Evolutionary conservation across 2,329 filamentous ascomycete species (phyloP).

Genomic region (Fusarium scirpi): DNA sequence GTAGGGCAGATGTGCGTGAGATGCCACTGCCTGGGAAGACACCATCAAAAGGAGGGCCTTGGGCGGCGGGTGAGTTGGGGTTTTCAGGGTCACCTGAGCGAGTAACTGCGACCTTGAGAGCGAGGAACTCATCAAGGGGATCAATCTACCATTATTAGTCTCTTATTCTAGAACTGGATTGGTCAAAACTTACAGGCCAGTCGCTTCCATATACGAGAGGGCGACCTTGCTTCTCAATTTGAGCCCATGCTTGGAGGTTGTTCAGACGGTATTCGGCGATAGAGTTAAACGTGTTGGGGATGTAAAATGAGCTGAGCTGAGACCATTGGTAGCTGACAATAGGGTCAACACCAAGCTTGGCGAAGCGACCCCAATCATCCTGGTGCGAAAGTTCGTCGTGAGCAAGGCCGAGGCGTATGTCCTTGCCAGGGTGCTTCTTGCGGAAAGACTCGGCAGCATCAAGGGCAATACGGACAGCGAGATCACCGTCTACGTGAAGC

Average conservation of each 20-base stretch:
- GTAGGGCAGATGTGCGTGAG: conserved; percentile 39
- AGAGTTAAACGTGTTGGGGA: conserved; percentile 42
- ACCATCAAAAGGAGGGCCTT: conserved; percentile 36
- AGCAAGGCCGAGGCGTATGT: conserved; percentile 43
- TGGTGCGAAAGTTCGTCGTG: conserved; percentile 44
- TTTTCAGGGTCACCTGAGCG: conserved; percentile 45
- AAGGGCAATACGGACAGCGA: conserved; percentile 43
- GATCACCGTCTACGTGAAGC: conserved; percentile 44
- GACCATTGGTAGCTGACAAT: conserved; percentile 48
- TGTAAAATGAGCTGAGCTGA: conserved; percentile 45
- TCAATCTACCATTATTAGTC: conserved; percentile 40
- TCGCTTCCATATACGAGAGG: conserved; percentile 45
- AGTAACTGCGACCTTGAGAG: conserved; percentile 46
- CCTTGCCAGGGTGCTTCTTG: conserved; percentile 32
- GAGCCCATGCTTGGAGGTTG: conserved; percentile 47
- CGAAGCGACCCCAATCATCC: conserved; percentile 44
- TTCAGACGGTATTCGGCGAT: conserved; percentile 37
- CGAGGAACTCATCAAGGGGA: conserved; percentile 47
- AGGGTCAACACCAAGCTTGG: conserved; percentile 42
- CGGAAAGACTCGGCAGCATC: conserved; percentile 41
- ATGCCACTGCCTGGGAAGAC: conserved; percentile 41
- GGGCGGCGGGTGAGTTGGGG: conserved; percentile 43
- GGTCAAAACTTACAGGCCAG: conserved; percentile 42
- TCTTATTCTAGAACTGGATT: not conserved
- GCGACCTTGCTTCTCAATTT: conserved; percentile 35